These are phyloP conservation scores for Exophiala mesophila DNA, from an alignment of 2,329 filamentous ascomycete species.

Conservation along the genomic window DNA sequence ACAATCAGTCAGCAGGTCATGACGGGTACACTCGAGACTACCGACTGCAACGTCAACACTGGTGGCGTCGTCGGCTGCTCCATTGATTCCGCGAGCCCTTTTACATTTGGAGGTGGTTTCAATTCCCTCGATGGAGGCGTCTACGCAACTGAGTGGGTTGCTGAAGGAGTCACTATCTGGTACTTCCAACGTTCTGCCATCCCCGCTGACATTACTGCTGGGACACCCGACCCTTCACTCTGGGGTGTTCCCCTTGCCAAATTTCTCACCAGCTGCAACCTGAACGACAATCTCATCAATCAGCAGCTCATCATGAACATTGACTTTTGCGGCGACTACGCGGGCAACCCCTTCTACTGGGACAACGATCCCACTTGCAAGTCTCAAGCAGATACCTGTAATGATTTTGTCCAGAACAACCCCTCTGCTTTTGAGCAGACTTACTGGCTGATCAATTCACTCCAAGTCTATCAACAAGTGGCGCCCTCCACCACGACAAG, in stretches of 20 bases:
- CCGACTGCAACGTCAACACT: constrained; percentile 55
- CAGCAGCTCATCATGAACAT: constrained; percentile 46
- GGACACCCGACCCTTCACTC: constrained; percentile 32
- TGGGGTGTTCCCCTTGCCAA: constrained; percentile 45
- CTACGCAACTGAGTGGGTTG: constrained; percentile 72
- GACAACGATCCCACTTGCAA: constrained; percentile 49
- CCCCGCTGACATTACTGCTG: constrained; percentile 40
- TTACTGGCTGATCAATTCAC: constrained; percentile 68
- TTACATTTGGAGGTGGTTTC: constrained; percentile 49
- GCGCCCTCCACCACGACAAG: not conserved
- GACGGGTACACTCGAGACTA: constrained; percentile 42
- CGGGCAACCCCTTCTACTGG: constrained; percentile 48
- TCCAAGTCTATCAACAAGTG: constrained; percentile 54
- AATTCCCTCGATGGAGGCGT: constrained; percentile 54
- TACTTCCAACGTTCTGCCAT: constrained; percentile 50
- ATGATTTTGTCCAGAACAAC: constrained; percentile 63
- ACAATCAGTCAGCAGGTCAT: constrained; percentile 23
- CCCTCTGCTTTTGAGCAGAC: constrained; percentile 62
- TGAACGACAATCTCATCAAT: constrained; percentile 35
- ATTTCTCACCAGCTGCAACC: constrained; percentile 50
- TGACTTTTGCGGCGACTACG: constrained; percentile 54
- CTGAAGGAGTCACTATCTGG: constrained; percentile 66
- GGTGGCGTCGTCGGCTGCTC: constrained; percentile 54
- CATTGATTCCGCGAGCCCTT: constrained; percentile 46
- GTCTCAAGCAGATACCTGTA: constrained; percentile 58